Evolutionary conservation across 805 yeast genomes (phyloP).

Genomic region (Candida manassasensis): DNA sequence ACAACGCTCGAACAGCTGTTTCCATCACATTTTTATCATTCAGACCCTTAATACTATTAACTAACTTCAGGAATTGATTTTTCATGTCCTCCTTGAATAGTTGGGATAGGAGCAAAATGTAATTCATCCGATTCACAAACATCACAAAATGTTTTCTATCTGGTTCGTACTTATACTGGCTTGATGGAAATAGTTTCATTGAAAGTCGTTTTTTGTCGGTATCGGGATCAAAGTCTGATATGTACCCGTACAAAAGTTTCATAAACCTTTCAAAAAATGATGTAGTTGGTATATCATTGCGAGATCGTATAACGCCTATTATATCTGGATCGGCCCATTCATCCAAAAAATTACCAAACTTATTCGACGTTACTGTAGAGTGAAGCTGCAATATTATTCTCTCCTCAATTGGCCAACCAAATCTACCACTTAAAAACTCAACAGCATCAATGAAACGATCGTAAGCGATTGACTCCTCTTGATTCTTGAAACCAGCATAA

Average conservation of each 20-base stretch:
- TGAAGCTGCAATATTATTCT: slow-evolving; percentile 26
- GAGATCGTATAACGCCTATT: slow-evolving; percentile 17
- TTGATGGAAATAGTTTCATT: slow-evolving; percentile 34
- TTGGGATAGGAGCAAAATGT: slow-evolving; percentile 29
- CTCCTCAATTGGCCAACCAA: slow-evolving; percentile 33
- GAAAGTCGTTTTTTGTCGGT: slow-evolving; percentile 24
- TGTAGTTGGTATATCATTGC: slow-evolving; percentile 24
- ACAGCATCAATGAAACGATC: slow-evolving; percentile 26
- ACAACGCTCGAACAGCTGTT: slow-evolving; percentile 18
- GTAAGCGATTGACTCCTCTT: slow-evolving; percentile 15
- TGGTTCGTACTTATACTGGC: slow-evolving; percentile 27
- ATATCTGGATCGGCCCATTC: slow-evolving; percentile 23
- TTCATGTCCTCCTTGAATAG: slow-evolving; percentile 30
- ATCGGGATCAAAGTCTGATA: slow-evolving; percentile 20
- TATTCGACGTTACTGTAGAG: slow-evolving; percentile 23
- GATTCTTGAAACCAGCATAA: slow-evolving; percentile 12
- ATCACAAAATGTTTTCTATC: slow-evolving; percentile 24
- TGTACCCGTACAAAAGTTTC: slow-evolving; percentile 29
- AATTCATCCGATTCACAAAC: slow-evolving; percentile 35
- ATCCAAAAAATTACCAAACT: slow-evolving; percentile 34
- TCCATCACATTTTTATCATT: slow-evolving; percentile 21
- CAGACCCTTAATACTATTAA: slow-evolving; percentile 18
- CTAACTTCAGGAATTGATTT: slow-evolving; percentile 22
- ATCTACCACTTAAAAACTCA: slow-evolving; percentile 18
- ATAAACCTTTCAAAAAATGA: slow-evolving; percentile 34